Percentiles rank a stretch among this genome's conserved stretches.
These are phyloP conservation scores for Globisporangium iwayamae DNA, from an alignment of 352 stramenopile genomes.

Conservation along the genomic window DNA sequence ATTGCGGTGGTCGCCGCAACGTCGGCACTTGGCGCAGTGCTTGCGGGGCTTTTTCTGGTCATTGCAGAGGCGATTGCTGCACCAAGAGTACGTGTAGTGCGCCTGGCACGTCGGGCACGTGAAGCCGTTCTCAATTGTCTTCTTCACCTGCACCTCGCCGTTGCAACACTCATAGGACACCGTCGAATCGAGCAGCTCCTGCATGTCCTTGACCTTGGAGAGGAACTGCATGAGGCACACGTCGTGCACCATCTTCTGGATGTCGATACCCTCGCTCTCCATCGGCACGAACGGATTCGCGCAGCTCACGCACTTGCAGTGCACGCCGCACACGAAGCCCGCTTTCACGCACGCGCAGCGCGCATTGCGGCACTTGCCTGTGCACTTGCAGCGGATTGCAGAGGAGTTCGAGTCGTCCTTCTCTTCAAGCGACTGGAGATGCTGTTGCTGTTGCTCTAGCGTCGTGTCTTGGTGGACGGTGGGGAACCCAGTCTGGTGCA, in stretches of 20 bases:
- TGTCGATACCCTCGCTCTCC: slow-evolving; percentile 60
- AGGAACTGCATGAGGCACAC: slow-evolving; percentile 82
- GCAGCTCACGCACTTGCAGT: slow-evolving; percentile 79
- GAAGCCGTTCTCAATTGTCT: slow-evolving; percentile 60
- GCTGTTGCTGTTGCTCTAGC: slow-evolving; percentile 3
- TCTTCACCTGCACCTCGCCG: slow-evolving; percentile 59
- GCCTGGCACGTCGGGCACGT: slow-evolving; percentile 50
- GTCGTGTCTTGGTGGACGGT: not conserved
- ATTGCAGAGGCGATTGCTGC: slow-evolving; percentile 67
- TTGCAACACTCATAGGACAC: slow-evolving; percentile 62
- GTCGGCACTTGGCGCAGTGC: slow-evolving; percentile 75
- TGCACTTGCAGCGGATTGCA: slow-evolving; percentile 70
- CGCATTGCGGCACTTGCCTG: slow-evolving; percentile 79
- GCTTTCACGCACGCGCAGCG: slow-evolving; percentile 80
- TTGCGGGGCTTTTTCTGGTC: slow-evolving; percentile 77
- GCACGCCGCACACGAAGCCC: slow-evolving; percentile 67
- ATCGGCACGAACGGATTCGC: slow-evolving; percentile 80
- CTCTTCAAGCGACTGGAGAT: slow-evolving; percentile 18
- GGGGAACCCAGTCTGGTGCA: slow-evolving; percentile 38
- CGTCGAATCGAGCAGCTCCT: slow-evolving; percentile 69
- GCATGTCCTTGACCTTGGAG: slow-evolving; percentile 83
- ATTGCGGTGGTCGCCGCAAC: slow-evolving; percentile 76
- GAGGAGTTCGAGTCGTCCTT: slow-evolving; percentile 25
- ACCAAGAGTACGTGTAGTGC: slow-evolving; percentile 81
- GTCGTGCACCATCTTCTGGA: slow-evolving; percentile 61